phyloP scores from a whole-genome alignment of 768 basidiomycete genomes.

The Kockovaella imperatae region DNA sequence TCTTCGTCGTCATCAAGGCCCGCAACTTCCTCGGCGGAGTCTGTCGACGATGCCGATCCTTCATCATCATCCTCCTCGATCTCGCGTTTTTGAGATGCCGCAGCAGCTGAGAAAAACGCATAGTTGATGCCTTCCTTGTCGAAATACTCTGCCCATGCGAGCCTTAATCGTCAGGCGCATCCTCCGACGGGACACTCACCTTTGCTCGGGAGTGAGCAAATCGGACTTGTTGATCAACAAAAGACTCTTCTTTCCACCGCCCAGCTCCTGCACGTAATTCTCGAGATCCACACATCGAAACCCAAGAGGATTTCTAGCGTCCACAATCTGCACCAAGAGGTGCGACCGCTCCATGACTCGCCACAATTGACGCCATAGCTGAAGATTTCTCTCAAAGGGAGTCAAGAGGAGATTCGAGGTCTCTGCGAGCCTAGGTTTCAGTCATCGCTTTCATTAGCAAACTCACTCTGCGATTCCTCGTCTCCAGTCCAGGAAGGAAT shows the following conservation, averaged over 20 bases:
- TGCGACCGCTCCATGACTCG: constrained; percentile 93
- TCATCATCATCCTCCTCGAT: constrained; percentile 53
- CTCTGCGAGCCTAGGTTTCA: constrained; percentile 85
- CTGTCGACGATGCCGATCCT: too few species aligned
- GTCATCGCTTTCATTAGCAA: not conserved
- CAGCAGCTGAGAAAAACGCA: constrained; percentile 93
- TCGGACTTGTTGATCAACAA: constrained; percentile 94
- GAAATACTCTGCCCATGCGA: constrained; percentile 71
- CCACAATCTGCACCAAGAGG: constrained; percentile 92
- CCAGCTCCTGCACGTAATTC: constrained; percentile 64
- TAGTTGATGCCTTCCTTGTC: constrained; percentile 49
- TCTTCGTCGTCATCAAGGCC: constrained; percentile 52
- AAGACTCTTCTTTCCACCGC: constrained; percentile 61
- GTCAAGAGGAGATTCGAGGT: constrained; percentile 78
- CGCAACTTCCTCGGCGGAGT: constrained; percentile 57
- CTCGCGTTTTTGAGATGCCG: constrained; percentile 61
- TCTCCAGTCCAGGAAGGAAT: constrained; percentile 87
- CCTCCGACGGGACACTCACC: constrained; percentile 50
- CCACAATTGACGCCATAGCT: constrained; percentile 99
- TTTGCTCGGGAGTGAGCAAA: constrained; percentile 73
- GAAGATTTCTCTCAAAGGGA: constrained; percentile 94
- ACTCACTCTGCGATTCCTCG: constrained; percentile 82
- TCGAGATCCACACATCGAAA: constrained; percentile 95
- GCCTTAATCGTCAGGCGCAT: constrained; percentile 47
- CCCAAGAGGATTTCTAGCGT: constrained; percentile 85